Evolutionary conservation across 2,329 filamentous ascomycete species (phyloP).

Genomic region (Penicillium italicum): DNA sequence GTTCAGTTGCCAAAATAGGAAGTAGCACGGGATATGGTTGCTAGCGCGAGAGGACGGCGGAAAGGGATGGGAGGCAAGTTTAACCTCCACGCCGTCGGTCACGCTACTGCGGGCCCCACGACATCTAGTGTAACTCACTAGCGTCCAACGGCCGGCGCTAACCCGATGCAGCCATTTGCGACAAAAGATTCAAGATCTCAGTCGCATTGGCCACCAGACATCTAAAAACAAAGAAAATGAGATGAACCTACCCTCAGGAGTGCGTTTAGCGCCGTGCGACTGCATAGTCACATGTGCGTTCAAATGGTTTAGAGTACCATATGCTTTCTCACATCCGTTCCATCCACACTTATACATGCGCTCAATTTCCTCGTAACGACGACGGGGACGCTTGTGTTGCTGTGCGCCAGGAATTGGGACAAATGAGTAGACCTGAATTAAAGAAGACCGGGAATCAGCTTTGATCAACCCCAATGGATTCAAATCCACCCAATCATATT

Average conservation of each 20-base stretch:
- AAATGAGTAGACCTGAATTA: slow-evolving; percentile 83
- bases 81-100: slow-evolving; percentile 47
- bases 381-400: slow-evolving; percentile 90
- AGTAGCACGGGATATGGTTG: background rate
- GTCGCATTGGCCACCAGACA: slow-evolving; percentile 8
- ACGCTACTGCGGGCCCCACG: slow-evolving; percentile 54
- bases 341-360: slow-evolving; percentile 99
- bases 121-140: slow-evolving; percentile 50
- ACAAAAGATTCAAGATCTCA: slow-evolving; percentile 26
- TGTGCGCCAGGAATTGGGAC: slow-evolving; percentile 95
- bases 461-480: background rate
- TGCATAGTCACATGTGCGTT: slow-evolving; percentile 99
- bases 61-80: slow-evolving; percentile 30
- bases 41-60: slow-evolving; percentile 9
- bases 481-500: slow-evolving; percentile 6
- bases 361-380: slow-evolving; percentile 97
- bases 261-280: slow-evolving; percentile 88
- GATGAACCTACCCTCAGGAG: slow-evolving; percentile 78
- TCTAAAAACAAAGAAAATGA: slow-evolving; percentile 4
- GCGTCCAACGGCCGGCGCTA: slow-evolving; percentile 38
- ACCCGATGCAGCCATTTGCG: slow-evolving; percentile 39
- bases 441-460: slow-evolving; percentile 19
- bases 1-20: background rate
- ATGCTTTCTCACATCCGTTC: slow-evolving; percentile 98
- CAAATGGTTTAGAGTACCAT: slow-evolving; percentile 93